Base-by-base conservation (phyloP, 2,329 filamentous ascomycete species). In the Nannizzia gypsea region DNA sequence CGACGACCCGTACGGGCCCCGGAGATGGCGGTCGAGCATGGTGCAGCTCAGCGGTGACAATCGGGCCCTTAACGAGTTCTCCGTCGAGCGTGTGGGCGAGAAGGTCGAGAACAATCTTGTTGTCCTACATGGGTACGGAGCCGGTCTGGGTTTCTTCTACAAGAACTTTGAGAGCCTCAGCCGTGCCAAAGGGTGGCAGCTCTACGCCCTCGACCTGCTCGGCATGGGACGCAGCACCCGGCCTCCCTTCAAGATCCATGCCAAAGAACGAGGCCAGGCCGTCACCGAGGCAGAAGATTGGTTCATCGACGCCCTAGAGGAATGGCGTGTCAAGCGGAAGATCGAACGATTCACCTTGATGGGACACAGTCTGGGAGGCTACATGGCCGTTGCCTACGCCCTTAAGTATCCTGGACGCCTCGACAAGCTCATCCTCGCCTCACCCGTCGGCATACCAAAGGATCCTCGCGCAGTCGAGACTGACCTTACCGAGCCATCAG, bases 91-190 rank as follows among this genome's bases (percentile, higher is more conserved):
- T 56, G 76, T 90, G 0, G 89, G 85, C 38, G 91, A 96, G 70
- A 74, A 85, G 3, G 82, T 84, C 0, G 86, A 95, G 54, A 86
- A 97, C 69, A 93, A 89, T 48, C 79, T 99, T 15, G 92, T 99
- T 50, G 95, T 99, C 83, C 78, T 99, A 3, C 93, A 99, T 71
- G 93, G 93, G 63, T 99, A 99, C 72, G 93, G 93, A 54, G 93
- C 93, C 1, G 93, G 93, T 0, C 80, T 99, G 0, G 93, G 92
- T 22, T 97, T 99, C 75, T 99, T 95, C 79, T 99, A 96, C 80
- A 92, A 93, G 76, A 99, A 99, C 71, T 96, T 95, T 62, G 93
- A 99, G 73, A 84, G 86, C 4, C 76, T 99, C 36, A 91, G 87
- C 52, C 84, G 91, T 17, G 76, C 84, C 0, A 78, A 81, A 28